Percentiles rank a stretch among this genome's conserved stretches.
phyloP scores from a whole-genome alignment of 768 basidiomycete genomes.

The Suillus cothurnatus region DNA sequence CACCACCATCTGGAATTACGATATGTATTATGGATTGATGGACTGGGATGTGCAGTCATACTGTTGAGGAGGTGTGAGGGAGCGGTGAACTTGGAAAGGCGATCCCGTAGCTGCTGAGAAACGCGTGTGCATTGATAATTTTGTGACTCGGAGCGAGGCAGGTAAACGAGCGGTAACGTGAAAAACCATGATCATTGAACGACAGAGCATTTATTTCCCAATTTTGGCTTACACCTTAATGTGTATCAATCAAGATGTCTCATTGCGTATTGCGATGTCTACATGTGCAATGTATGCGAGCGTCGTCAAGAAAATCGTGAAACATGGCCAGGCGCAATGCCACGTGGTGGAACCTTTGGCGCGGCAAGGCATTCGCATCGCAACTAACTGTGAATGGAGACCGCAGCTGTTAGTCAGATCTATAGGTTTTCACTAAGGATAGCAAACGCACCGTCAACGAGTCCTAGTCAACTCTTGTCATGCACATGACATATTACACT shows the following conservation, averaged over 20 bases:
- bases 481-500: too few species aligned
- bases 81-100: background rate
- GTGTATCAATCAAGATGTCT: background rate
- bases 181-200: background rate
- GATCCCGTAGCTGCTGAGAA: background rate
- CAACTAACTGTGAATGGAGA: background rate
- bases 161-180: background rate
- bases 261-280: background rate
- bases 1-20: background rate
- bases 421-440: background rate
- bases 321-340: too few species aligned
- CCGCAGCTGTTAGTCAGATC: background rate
- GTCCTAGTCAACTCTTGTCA: background rate
- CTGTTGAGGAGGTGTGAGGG: background rate
- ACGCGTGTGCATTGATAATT: background rate
- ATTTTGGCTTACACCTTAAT: background rate
- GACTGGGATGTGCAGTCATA: background rate
- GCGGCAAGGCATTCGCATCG: too few species aligned
- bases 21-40: background rate
- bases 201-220: background rate
- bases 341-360: too few species aligned
- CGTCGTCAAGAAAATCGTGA: background rate
- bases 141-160: background rate
- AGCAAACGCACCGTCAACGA: background rate
- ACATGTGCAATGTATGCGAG: background rate